Evolutionary conservation across 768 basidiomycete genomes (phyloP).

Genomic region (Dioszegia aurantiaca): DNA sequence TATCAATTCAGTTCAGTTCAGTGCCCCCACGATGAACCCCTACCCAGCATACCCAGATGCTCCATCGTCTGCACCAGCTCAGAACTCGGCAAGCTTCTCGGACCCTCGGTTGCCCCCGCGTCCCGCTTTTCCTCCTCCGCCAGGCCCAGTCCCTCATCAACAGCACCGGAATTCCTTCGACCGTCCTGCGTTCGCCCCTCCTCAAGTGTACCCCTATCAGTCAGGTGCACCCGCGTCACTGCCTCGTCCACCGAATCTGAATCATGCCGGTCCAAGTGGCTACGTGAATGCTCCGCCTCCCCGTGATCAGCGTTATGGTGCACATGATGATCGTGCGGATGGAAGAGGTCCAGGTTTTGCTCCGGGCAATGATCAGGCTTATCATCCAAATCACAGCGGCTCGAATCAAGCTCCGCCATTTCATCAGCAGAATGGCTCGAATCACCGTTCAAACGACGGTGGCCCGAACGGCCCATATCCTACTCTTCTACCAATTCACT

Average conservation of each 20-base stretch:
- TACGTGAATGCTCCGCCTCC: background rate
- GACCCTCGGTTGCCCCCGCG: conserved; percentile 3
- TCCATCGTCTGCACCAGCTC: background rate
- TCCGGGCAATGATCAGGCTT: background rate
- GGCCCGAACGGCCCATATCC: background rate
- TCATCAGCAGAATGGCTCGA: background rate
- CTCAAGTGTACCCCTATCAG: background rate
- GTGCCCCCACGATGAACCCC: conserved; percentile 6
- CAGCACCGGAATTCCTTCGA: background rate
- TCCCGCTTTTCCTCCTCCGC: background rate
- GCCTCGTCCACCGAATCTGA: background rate
- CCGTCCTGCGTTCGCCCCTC: conserved; percentile 4
- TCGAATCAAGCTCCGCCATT: background rate
- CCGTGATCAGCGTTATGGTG: background rate
- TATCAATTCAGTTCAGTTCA: too few species aligned
- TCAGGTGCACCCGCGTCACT: conserved; percentile 1
- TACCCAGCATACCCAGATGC: conserved; percentile 13
- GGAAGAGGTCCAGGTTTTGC: background rate
- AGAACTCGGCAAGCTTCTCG: background rate
- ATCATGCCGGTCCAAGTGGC: background rate
- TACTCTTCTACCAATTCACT: conserved; percentile 10
- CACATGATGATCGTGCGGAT: background rate
- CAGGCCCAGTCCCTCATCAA: background rate
- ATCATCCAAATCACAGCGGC: background rate
- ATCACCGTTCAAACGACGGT: background rate